phyloP scores from a whole-genome alignment of 2,329 filamentous ascomycete species.

The Verticillium alfalfae region DNA sequence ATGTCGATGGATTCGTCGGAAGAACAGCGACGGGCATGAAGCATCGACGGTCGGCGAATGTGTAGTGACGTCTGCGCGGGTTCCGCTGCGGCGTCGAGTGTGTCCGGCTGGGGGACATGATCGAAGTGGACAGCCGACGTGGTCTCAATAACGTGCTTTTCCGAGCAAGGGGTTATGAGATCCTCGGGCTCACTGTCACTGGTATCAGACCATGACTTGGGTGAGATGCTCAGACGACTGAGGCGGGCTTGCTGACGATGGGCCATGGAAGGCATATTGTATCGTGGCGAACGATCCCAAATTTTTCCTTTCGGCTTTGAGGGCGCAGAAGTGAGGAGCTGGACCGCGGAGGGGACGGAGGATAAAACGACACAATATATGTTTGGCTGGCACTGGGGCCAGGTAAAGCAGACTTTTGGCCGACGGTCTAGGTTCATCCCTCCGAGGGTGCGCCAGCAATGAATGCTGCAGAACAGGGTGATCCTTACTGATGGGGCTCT shows the following conservation, averaged over 20 bases:
- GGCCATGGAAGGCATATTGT: not conserved
- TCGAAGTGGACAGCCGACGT: not conserved
- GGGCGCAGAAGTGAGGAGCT: not conserved
- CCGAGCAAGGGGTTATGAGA: not conserved
- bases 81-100: not conserved
- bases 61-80: not conserved
- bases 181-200: not conserved
- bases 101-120: not conserved
- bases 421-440: not conserved
- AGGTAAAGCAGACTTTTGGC: not conserved
- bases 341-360: not conserved
- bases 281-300: not conserved
- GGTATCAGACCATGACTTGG: not conserved
- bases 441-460: not conserved
- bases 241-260: not conserved
- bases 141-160: not conserved
- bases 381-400: not conserved
- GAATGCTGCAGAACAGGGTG: not conserved
- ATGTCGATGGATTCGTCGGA: slow-evolving; percentile 6
- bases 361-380: not conserved
- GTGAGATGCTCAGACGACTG: not conserved
- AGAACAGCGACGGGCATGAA: slow-evolving; percentile 5
- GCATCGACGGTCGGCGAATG: not conserved
- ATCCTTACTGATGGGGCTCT: not conserved
- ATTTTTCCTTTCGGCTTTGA: not conserved